phyloP scores from a whole-genome alignment of 2,329 filamentous ascomycete species.

The Zymoseptoria ardabiliae region DNA sequence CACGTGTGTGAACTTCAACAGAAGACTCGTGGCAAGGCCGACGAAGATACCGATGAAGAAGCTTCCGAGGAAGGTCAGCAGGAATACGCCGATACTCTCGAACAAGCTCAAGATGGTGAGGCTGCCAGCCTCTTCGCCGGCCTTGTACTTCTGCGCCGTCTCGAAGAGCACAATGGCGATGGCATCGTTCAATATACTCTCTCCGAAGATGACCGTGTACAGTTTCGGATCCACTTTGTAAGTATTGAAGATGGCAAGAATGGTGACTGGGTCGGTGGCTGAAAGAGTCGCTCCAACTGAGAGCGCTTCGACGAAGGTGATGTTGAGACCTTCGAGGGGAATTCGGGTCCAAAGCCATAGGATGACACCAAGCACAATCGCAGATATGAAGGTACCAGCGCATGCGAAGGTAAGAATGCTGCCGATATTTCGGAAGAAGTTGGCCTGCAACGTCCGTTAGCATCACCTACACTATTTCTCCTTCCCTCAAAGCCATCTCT shows the following conservation, averaged over 20 bases:
- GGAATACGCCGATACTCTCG: conserved; percentile 87
- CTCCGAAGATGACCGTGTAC: conserved; percentile 97
- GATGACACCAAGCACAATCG: conserved; percentile 83
- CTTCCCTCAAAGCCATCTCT: neutral
- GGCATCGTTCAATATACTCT: conserved; percentile 95
- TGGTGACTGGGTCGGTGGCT: conserved; percentile 94
- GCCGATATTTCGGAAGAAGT: conserved; percentile 98
- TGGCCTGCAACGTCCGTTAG: conserved; percentile 47
- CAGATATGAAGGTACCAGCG: conserved; percentile 92
- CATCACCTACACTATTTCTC: neutral
- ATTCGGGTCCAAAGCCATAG: conserved; percentile 84
- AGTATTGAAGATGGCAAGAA: conserved; percentile 96
- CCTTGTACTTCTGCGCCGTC: conserved; percentile 87
- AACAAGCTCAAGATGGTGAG: conserved; percentile 77
- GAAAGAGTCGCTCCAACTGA: conserved; percentile 94
- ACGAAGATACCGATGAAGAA: conserved; percentile 81
- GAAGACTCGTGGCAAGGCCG: conserved; percentile 77
- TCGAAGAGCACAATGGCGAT: conserved; percentile 98
- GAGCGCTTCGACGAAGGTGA: conserved; percentile 92
- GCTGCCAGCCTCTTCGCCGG: conserved; percentile 59
- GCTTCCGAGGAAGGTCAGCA: conserved; percentile 92
- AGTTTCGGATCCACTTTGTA: conserved; percentile 99
- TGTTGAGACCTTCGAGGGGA: conserved; percentile 74
- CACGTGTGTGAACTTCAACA: conserved; percentile 91
- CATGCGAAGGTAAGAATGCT: conserved; percentile 97